phyloP scores from a whole-genome alignment of 495 filamentous ascomycete species.

The Penicillium ucsense region DNA sequence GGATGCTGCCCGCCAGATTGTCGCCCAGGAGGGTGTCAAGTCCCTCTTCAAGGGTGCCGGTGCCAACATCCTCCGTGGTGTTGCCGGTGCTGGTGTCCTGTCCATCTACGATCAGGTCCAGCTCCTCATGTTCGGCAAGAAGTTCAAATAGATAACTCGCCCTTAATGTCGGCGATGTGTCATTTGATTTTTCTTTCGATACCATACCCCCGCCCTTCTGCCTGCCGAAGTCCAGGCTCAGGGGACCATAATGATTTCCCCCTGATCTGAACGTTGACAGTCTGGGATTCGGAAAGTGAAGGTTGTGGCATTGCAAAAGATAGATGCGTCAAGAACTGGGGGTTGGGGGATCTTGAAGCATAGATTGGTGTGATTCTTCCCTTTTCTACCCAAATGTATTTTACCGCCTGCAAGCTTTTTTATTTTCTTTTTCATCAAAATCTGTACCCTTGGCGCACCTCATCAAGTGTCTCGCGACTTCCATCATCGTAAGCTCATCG shows the following conservation, averaged over 20 bases:
- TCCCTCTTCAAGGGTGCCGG: constrained; percentile 99
- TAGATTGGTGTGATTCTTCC: constrained; percentile 38
- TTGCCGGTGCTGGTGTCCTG: constrained; percentile 99
- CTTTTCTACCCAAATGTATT: constrained; percentile 45
- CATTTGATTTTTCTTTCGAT: not conserved
- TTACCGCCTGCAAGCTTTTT: constrained; percentile 47
- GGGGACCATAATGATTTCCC: constrained; percentile 16
- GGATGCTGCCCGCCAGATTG: constrained; percentile 90
- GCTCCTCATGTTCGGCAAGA: constrained; percentile 98
- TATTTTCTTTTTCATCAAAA: constrained; percentile 29
- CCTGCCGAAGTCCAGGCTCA: constrained; percentile 25
- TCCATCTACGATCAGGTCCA: constrained; percentile 99
- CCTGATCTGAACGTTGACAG: constrained; percentile 15
- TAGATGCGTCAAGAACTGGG: constrained; percentile 37
- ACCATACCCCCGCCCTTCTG: not conserved
- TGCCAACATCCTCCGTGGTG: constrained; percentile 99
- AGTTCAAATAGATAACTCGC: constrained; percentile 71
- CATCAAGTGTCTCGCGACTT: not conserved
- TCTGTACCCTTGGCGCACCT: constrained; percentile 22
- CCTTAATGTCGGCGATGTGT: constrained; percentile 4
- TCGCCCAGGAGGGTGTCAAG: constrained; percentile 90
- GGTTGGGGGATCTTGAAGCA: constrained; percentile 34
- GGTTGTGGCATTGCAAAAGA: constrained; percentile 38
- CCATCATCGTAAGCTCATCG: not conserved
- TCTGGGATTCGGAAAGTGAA: constrained; percentile 15